These are phyloP conservation scores for Rhypophila decipiens DNA, from an alignment of 495 filamentous ascomycete genomes.

Conservation along the genomic window DNA sequence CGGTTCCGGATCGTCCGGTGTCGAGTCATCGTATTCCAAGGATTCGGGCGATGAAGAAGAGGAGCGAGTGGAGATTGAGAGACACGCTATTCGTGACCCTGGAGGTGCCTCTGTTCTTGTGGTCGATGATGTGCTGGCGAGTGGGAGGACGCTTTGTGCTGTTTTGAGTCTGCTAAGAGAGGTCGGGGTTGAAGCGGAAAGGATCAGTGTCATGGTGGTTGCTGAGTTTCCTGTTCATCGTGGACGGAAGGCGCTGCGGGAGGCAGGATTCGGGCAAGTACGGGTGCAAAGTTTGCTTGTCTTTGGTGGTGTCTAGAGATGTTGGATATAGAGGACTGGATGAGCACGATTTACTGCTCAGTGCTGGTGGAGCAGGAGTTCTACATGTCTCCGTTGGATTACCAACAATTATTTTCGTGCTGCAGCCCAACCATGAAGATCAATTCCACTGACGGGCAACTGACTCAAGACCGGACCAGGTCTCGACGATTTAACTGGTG, in stretches of 20 bases:
- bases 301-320: conserved; percentile 44
- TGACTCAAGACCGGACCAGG: no score
- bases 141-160: conserved; percentile 53
- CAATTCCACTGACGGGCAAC: no score
- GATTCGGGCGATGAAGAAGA: conserved; percentile 25
- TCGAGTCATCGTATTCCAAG: no score
- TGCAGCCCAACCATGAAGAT: no score
- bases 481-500: no score
- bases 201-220: conserved; percentile 50
- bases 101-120: conserved; percentile 46
- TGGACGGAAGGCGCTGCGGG: conserved; percentile 47
- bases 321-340: no score
- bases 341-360: no score
- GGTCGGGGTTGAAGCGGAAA: conserved; percentile 35
- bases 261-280: conserved; percentile 49
- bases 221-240: conserved; percentile 58
- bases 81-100: conserved; percentile 38
- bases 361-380: no score
- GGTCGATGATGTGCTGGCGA: conserved; percentile 60
- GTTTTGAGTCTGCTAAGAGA: conserved; percentile 47
- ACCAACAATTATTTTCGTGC: no score
- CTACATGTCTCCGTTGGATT: no score
- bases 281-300: conserved; percentile 54
- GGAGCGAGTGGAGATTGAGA: conserved; percentile 48
- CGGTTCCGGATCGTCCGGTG: no score